A percentile compares a stretch with the other conserved stretches of the same genome.
These are phyloP conservation scores for Colletotrichum costaricense DNA, from an alignment of 2,329 filamentous ascomycete species.

Conservation along the genomic window DNA sequence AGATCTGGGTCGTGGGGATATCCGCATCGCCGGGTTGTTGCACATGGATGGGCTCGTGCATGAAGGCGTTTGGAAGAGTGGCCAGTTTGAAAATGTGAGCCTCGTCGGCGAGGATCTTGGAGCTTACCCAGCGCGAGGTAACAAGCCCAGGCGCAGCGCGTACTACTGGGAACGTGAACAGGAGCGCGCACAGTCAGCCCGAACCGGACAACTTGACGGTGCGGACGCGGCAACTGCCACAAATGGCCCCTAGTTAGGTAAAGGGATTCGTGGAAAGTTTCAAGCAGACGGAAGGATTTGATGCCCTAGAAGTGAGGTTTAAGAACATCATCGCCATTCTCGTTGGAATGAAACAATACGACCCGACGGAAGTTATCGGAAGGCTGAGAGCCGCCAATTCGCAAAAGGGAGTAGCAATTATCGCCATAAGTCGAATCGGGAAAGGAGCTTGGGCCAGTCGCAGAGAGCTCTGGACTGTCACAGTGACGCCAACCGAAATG, in stretches of 20 bases:
- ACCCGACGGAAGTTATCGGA: slow-evolving; percentile 1
- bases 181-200: not conserved
- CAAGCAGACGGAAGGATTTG: not conserved
- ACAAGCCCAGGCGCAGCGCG: fast-evolving
- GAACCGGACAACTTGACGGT: too few species aligned
- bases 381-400: not conserved
- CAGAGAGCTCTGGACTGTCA: not conserved
- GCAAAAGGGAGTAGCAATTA: slow-evolving; percentile 1
- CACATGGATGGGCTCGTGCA: not conserved
- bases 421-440: slow-evolving; percentile 3
- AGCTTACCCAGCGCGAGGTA: not conserved
- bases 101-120: not conserved
- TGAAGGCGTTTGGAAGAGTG: not conserved
- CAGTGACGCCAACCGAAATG: slow-evolving; percentile 23
- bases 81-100: not conserved
- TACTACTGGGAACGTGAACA: not conserved
- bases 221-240: too few species aligned
- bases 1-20: not conserved
- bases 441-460: slow-evolving; percentile 30
- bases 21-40: not conserved
- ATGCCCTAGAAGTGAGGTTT: not conserved
- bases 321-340: not conserved
- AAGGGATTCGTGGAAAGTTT: not conserved
- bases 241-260: too few species aligned
- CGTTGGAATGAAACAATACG: not conserved